A percentile compares a stretch with the other conserved stretches of the same genome.
Evolutionary conservation across 495 filamentous ascomycete genomes (phyloP).

Genomic region (Bacidia gigantensis): DNA sequence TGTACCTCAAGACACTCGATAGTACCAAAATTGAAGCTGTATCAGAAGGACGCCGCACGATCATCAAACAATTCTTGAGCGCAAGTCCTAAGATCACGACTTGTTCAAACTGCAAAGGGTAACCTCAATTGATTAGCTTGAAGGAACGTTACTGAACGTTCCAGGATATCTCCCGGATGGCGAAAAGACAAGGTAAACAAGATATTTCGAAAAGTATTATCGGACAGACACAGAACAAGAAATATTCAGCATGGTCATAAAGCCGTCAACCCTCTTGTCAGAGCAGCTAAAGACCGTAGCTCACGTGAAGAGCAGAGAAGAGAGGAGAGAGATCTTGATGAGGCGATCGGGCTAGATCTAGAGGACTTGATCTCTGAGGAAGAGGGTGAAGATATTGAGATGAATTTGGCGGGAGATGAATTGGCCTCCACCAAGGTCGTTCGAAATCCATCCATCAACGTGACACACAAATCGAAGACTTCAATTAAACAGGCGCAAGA

Average conservation of each 20-base stretch:
- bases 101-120: constrained; percentile 64
- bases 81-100: constrained; percentile 47
- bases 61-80: constrained; percentile 70
- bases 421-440: constrained; percentile 23
- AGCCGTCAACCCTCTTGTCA: constrained; percentile 45
- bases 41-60: constrained; percentile 52
- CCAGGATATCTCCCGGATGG: constrained; percentile 57
- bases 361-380: constrained; percentile 23
- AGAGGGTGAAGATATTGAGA: constrained; percentile 28
- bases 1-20: constrained; percentile 36
- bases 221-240: constrained; percentile 51
- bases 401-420: constrained; percentile 29
- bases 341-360: constrained; percentile 26
- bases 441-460: constrained; percentile 28
- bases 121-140: constrained; percentile 15
- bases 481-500: constrained; percentile 35
- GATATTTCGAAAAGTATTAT: constrained; percentile 76
- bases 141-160: constrained; percentile 3
- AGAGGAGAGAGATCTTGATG: constrained; percentile 20
- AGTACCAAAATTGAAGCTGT: constrained; percentile 69
- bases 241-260: constrained; percentile 61
- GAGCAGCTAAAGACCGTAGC: constrained; percentile 25
- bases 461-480: constrained; percentile 19
- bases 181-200: constrained; percentile 80
- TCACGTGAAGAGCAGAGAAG: constrained; percentile 12